Evolutionary conservation across 768 basidiomycete species (phyloP), one percentile per base, ranked within the genome.

Genomic region (Guyanaporus albipodus): DNA sequence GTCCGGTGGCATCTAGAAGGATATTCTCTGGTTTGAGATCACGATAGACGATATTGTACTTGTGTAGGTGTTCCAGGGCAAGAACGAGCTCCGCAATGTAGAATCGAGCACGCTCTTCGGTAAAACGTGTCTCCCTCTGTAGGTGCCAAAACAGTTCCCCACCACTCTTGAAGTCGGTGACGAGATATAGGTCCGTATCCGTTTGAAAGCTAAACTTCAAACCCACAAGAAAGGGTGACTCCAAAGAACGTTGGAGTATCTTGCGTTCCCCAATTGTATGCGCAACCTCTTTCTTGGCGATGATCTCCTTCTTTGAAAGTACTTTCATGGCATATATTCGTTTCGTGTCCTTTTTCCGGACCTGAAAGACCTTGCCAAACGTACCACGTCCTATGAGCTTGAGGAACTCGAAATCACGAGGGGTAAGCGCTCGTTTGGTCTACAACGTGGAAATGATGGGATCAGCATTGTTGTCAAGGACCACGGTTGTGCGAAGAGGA

Each of bases 251-350:
- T 62, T 98, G 95, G 27, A 98, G 79, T 63, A 99, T 98, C 75
- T 98, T 98, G 68, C 96, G 86, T 70, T 99, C 96, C 57, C 96
- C 96, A 46, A 99, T 98, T 14, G 96, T 99, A 67, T 99, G 96
- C 8, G 95, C 95, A 36, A 99, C 92, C 67, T 99, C 96, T 70
- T 98, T 98, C 77, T 97, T 98, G 21, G 91, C 94, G 44, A 98
- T 83, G 58, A 99, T 98, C 70, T 99, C 96, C 75, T 91, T 94
- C 73, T 99, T 99, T 26, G 91, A 94, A 31, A 99, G 78, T 46
- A 98, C 91, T 63, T 99, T 99, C 95, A 99, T 98, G 42, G 96
- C 96, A 73, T 97, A 99, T 70, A 99, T 98, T 37, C 96, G 89
- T 67, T 91, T 89, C 33, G 96, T 99, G 72, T 99, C 94, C 66